These are phyloP conservation scores for Phanerochaete carnosa DNA, from an alignment of 768 basidiomycete species.

Conservation along the genomic window DNA sequence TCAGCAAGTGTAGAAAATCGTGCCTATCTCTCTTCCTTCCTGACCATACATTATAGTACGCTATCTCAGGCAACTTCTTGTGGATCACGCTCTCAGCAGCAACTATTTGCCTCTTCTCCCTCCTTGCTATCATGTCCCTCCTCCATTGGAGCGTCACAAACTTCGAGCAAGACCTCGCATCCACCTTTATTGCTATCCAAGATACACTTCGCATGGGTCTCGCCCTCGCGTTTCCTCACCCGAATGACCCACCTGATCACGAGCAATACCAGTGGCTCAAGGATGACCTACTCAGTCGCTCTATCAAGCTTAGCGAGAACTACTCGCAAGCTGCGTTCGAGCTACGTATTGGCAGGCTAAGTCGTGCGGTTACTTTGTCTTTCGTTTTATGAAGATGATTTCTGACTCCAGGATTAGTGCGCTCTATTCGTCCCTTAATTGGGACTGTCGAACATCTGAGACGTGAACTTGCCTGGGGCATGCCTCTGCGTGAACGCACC, in stretches of 20 bases:
- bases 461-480: slow-evolving; percentile 42
- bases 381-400: background rate
- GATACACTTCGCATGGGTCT: slow-evolving; percentile 31
- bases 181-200: slow-evolving; percentile 32
- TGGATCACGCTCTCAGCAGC: slow-evolving; percentile 41
- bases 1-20: slow-evolving; percentile 25
- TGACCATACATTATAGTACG: slow-evolving; percentile 16
- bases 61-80: slow-evolving; percentile 32
- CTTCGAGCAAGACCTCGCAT: slow-evolving; percentile 37
- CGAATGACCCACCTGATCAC: slow-evolving; percentile 13
- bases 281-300: slow-evolving; percentile 29
- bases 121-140: slow-evolving; percentile 35
- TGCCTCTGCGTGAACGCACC: slow-evolving; percentile 20
- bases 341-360: slow-evolving; percentile 40
- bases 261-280: slow-evolving; percentile 20
- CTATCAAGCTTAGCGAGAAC: slow-evolving; percentile 36
- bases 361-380: slow-evolving; percentile 27
- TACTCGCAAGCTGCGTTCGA: slow-evolving; percentile 47
- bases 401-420: slow-evolving; percentile 25
- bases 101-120: slow-evolving; percentile 32
- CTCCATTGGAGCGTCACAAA: slow-evolving; percentile 41
- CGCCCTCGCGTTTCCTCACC: slow-evolving; percentile 20
- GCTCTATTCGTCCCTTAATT: slow-evolving; percentile 40
- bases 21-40: background rate
- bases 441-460: slow-evolving; percentile 43